Base-by-base conservation (phyloP, 2,329 filamentous ascomycete species). In the Gremmenia infestans region DNA sequence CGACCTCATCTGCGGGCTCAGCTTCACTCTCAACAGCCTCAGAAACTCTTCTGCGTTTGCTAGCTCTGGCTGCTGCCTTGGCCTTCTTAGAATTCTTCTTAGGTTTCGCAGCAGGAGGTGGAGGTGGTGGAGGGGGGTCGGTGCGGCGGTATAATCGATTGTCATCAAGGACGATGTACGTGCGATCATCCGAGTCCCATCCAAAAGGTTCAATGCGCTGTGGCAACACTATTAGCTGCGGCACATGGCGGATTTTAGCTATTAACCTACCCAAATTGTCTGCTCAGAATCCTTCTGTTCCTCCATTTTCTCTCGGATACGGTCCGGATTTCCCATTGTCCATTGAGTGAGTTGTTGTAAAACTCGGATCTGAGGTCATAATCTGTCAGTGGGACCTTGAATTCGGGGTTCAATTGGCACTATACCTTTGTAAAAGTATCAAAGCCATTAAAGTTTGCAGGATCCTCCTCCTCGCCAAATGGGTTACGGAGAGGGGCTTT, bases 121-220 rank as follows among this genome's bases (percentile, higher is more conserved):
- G 72, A 6, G 83, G 79, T 1, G 82, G 80, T 2, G 82, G 77
- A 1, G 84, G 82, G 25, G 87, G 81, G 57, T 96, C 89, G n/a
- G 89, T 91, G 59, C 88, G 80, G 54, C 92, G 88, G 71, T 99
- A 99, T 43, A 99, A 78, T 60, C 94, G 83, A 66, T 97, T 95
- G 70, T 99, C 94, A 65, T 97, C 93, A 3, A 99, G 81, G 3
- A 97, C 86, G 67, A 88, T 96, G 69, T 97, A 96, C 37, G 85
- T 86, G 39, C 91, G 86, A 61, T 96, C 92, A 48, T 96, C 80
- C 22, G 84, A 80, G 71, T 99, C 94, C 85, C 91, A 97, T 9
- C 94, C 94, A 60, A 88, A 86, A 0, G 89, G 87, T 67, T 93
- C 89, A 63, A 94, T 91, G 57, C 85, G 78, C 85, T 87, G 52